These are phyloP conservation scores for Penicillium coffeae DNA, from an alignment of 495 filamentous ascomycete species.

Conservation along the genomic window DNA sequence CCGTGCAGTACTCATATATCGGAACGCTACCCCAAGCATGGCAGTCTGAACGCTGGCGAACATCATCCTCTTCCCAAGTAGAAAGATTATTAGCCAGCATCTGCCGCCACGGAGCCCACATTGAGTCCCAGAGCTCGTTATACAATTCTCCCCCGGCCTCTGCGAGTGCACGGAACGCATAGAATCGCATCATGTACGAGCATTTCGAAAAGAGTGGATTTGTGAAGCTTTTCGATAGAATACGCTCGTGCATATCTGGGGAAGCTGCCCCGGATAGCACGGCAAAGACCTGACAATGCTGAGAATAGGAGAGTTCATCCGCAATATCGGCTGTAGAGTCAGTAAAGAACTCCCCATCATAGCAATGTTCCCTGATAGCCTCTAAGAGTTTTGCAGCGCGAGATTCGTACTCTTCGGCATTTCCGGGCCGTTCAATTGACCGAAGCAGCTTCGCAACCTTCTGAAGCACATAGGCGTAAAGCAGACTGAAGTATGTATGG, in stretches of 20 bases:
- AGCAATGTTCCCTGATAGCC: conserved; percentile 31
- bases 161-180: conserved; percentile 31
- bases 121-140: conserved; percentile 20
- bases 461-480: conserved; percentile 33
- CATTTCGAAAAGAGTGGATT: conserved; percentile 29
- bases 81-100: conserved; percentile 35
- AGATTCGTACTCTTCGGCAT: conserved; percentile 30
- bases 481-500: conserved; percentile 36
- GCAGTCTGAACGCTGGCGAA: conserved; percentile 36
- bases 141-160: conserved; percentile 23
- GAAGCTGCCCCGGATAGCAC: conserved; percentile 28
- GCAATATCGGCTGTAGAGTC: conserved; percentile 28
- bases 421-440: conserved; percentile 24
- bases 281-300: conserved; percentile 36
- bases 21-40: conserved; percentile 43
- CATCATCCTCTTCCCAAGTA: conserved; percentile 41
- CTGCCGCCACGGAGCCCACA: conserved; percentile 30
- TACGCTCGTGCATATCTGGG: conserved; percentile 2
- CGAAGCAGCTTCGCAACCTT: conserved; percentile 24
- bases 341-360: conserved; percentile 30
- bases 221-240: conserved; percentile 20
- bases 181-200: conserved; percentile 40
- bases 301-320: conserved; percentile 24
- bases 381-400: conserved; percentile 17
- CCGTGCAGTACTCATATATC: conserved; percentile 37